Evolutionary conservation across 176 grass and related monocot species (phyloP), one percentile per base, ranked within the genome.

Genomic region (Oryza meridionalis): DNA sequence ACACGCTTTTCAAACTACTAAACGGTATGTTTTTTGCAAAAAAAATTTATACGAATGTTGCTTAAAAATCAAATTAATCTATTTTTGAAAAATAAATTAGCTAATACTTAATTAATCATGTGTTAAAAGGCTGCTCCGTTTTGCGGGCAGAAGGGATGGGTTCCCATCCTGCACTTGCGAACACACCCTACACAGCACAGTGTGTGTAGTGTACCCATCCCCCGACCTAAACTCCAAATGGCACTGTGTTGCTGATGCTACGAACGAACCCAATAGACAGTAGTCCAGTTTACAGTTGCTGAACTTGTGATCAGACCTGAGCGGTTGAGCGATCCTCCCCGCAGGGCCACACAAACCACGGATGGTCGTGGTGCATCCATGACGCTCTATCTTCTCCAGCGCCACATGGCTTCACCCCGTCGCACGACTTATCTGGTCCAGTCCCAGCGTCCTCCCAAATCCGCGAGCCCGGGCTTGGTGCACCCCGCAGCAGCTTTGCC

Each of bases 381-480:
- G 51, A 19, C 78, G 50, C 76, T 86, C 75, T 89, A 89, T 92
- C 90, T 80, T 83, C 90, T 89, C 79, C 86, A 9, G 25, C 47
- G 81, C 84, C 81, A 92, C 87, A 46, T 73, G 88, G 77, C 83
- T 26, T 40, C 82, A 86, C 70, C 26, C 45, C 67, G 76, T 35
- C 72, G 37, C 9, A 67, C 77, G 64, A 81, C 47, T 81, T 40
- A 82, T 90, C 91, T 79, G 12, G 77, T 91, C 85, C 72, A 85
- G 71, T 77, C 81, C 43, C 71, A 40, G 15, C 65, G 13, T 82
- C 90, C 72, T 42, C 32, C 5, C 69, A 83, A 73, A 47, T 37
- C 27, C 31, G 8, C 61, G 13, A 14, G 13, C n/a, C 46, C 73
- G 27, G 5, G 17, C 40, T 50, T 11, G 51, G 65, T 7, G 49